A percentile compares a stretch with the other conserved stretches of the same genome.
These are phyloP conservation scores for Penicillium sp. DNA, from an alignment of 2,329 filamentous ascomycete species.

Conservation along the genomic window DNA sequence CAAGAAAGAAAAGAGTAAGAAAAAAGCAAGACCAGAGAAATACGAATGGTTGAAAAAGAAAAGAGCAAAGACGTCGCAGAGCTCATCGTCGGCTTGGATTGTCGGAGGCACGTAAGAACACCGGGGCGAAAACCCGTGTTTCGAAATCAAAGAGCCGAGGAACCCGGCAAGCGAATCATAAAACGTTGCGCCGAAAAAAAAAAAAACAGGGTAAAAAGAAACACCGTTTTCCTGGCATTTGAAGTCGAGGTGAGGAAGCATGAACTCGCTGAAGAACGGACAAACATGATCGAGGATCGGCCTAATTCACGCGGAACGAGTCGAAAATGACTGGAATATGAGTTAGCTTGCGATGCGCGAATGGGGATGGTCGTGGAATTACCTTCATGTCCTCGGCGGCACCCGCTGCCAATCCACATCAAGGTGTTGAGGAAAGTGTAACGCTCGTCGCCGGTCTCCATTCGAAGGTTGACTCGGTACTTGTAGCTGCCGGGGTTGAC, in stretches of 20 bases:
- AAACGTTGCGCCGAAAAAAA: slow-evolving; percentile 12
- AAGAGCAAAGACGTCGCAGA: not conserved
- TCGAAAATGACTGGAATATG: slow-evolving; percentile 35
- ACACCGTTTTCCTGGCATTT: slow-evolving; percentile 26
- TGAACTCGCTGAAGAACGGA: slow-evolving; percentile 26
- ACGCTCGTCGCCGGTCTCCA: slow-evolving; percentile 53
- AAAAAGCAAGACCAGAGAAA: slow-evolving; percentile 17
- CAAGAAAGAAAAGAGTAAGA: slow-evolving; percentile 8
- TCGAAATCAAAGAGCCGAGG: slow-evolving; percentile 5
- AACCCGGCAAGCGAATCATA: slow-evolving; percentile 10
- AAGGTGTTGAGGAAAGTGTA: slow-evolving; percentile 52
- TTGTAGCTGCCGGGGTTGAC: slow-evolving; percentile 52
- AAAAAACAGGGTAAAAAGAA: slow-evolving; percentile 14
- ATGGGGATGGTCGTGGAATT: slow-evolving; percentile 8
- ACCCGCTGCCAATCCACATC: slow-evolving; percentile 54
- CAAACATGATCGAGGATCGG: slow-evolving; percentile 5
- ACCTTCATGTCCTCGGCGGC: slow-evolving; percentile 50
- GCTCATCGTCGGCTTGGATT: not conserved
- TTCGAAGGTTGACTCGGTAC: slow-evolving; percentile 49
- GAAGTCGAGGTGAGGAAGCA: slow-evolving; percentile 7
- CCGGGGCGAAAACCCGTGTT: not conserved
- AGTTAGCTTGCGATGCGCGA: slow-evolving; percentile 7
- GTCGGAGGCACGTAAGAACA: not conserved
- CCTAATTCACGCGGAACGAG: slow-evolving; percentile 40
- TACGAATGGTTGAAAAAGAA: not conserved